Percentiles rank a stretch among this genome's conserved stretches.
Evolutionary conservation across 306 rosid genomes (phyloP).

Genomic region (Malus sylvestris): DNA sequence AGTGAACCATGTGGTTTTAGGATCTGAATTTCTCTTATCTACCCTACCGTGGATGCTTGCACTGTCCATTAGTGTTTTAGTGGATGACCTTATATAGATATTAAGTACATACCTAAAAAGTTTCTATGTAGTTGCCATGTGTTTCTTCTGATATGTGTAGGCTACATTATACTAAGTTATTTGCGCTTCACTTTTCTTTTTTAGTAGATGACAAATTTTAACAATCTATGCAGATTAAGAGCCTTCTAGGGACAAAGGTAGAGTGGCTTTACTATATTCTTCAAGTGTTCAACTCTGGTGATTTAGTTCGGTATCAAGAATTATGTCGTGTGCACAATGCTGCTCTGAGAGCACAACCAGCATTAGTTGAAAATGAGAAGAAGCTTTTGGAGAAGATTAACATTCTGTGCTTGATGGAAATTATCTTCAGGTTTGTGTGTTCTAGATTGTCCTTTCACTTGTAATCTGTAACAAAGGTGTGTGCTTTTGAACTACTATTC

Average conservation of each 20-base stretch:
- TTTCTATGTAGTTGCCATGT: not conserved
- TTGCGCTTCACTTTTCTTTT: not conserved
- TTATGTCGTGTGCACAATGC: slow-evolving; percentile 80
- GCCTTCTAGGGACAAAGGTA: slow-evolving; percentile 86
- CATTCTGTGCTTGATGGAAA: slow-evolving; percentile 98
- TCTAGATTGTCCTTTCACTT: not conserved
- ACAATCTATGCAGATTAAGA: slow-evolving; percentile 54
- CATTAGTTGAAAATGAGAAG: slow-evolving; percentile 83
- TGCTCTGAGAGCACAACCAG: slow-evolving; percentile 91
- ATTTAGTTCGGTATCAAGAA: slow-evolving; percentile 87
- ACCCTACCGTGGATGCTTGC: not conserved
- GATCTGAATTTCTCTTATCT: not conserved
- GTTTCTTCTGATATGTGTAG: not conserved
- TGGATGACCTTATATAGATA: not conserved
- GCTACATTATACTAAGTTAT: not conserved
- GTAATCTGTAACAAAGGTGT: not conserved
- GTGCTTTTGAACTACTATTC: not conserved
- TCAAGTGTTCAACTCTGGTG: slow-evolving; percentile 94
- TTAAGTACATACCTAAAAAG: not conserved
- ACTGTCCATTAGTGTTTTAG: not conserved
- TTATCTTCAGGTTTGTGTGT: slow-evolving; percentile 75
- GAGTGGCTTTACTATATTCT: slow-evolving; percentile 99
- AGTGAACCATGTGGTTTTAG: not conserved
- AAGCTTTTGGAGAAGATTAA: slow-evolving; percentile 89
- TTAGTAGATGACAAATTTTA: slow-evolving; percentile 2